Evolutionary conservation across 805 yeast species (phyloP), one percentile per base, ranked within the genome.

Genomic region (Sugiyamaella boreocaroliniensis): DNA sequence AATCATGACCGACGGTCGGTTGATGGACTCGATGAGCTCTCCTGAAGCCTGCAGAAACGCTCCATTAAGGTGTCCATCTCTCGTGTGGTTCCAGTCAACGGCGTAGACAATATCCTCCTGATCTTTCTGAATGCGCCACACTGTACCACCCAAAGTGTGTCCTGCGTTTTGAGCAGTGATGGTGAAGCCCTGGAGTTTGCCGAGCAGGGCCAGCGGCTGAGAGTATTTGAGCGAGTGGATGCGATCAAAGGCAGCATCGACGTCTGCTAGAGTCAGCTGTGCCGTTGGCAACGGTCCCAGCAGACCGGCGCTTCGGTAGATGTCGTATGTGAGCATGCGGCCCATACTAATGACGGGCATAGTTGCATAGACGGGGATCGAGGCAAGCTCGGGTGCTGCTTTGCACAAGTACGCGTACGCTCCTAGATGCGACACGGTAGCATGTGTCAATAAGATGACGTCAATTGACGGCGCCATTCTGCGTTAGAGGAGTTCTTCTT

Each of bases 31-130:
- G 0, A 86, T 75, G n/a, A 81, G 70, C 1, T 89, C 79, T 10
- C 89, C 89, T 29, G 75, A 72, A 55, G 62, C 66, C 47, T 80
- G 80, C 41, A 83, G 64, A 16, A 86, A 75, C 3, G 93, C 86
- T 29, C 89, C 83, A 56, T 84, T 85, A 49, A 93, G 70, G 60
- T 89, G 89, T 0, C 87, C 78, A 64, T 92, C 98, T 58, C 82
- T 82, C 0, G 97, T 83, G 65, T 93, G 98, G 66, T 90, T 92
- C 98, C 98, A 93, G 45, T 86, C 81, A 1, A 93, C 89, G 0
- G 96, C 95, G 67, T 89, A 88, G 2, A 92, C 73, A n/a, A 90
- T 71, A 57, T 84, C 84, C 59, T 92, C 97, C 15, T 83, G 78
- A 55, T 85, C 82, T 52, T 83, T 82, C 45, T 78, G 76, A 10